Percentiles rank a stretch among this genome's conserved stretches.
These are phyloP conservation scores for Eucalyptus urophylla DNA, from an alignment of 345 rosid species.

Conservation along the genomic window DNA sequence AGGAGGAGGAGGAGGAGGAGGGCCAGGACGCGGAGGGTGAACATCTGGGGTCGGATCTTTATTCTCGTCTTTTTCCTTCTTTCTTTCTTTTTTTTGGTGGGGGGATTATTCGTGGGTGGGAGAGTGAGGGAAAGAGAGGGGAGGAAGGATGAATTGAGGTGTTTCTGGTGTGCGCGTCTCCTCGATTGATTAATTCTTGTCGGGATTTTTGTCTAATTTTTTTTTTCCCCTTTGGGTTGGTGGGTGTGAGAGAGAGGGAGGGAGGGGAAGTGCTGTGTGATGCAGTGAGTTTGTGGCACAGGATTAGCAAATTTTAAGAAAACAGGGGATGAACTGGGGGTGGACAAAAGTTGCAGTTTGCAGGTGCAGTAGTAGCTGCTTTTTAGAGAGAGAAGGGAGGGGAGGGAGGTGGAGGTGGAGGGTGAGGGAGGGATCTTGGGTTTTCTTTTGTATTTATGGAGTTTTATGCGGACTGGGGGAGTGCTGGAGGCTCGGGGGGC, in stretches of 20 bases:
- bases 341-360: neutral
- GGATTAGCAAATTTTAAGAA: neutral
- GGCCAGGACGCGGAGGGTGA: neutral
- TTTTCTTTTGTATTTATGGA: neutral
- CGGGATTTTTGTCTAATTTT: neutral
- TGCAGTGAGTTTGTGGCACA: neutral
- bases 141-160: neutral
- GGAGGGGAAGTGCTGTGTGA: neutral
- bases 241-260: neutral
- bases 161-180: neutral
- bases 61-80: neutral
- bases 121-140: neutral
- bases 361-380: neutral
- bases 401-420: no score
- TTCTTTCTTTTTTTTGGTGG: no score
- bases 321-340: neutral
- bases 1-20: neutral
- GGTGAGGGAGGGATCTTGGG: neutral
- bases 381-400: neutral
- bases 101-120: neutral
- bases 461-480: neutral
- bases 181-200: neutral
- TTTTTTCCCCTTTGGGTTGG: neutral
- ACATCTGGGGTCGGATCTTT: neutral
- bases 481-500: neutral